These are phyloP conservation scores for Simplicillium sp. DNA, from an alignment of 2,329 filamentous ascomycete species.

Conservation along the genomic window DNA sequence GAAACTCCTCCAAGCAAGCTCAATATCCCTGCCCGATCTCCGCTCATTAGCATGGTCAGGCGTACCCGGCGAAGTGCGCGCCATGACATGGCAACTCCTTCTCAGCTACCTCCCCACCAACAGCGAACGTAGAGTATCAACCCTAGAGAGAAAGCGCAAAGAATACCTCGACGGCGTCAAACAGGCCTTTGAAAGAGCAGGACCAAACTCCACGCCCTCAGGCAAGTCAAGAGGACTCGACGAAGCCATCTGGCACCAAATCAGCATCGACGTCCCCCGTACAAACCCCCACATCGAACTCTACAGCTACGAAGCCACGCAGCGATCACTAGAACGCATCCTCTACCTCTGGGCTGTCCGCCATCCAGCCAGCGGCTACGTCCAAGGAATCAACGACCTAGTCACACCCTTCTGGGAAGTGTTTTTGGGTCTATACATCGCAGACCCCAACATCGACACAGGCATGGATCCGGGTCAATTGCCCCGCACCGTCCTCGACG, in stretches of 20 bases:
- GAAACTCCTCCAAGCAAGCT: conserved; percentile 83
- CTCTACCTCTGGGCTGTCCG: conserved; percentile 96
- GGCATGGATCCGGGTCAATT: conserved; percentile 97
- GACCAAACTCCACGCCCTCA: conserved; percentile 27
- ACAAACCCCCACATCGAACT: conserved; percentile 94
- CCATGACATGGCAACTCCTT: conserved; percentile 97
- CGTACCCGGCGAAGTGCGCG: conserved; percentile 86
- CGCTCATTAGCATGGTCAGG: conserved; percentile 88
- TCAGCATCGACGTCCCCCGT: conserved; percentile 93
- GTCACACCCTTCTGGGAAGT: conserved; percentile 98
- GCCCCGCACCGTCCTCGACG: conserved; percentile 82
- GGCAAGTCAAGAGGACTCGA: conserved; percentile 63
- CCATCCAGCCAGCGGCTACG: conserved; percentile 93
- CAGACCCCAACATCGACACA: conserved; percentile 82
- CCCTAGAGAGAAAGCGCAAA: conserved; percentile 86
- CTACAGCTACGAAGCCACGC: conserved; percentile 92
- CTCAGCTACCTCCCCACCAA: conserved; percentile 95
- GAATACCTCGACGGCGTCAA: conserved; percentile 91
- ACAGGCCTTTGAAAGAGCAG: conserved; percentile 59
- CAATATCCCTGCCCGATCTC: conserved; percentile 76
- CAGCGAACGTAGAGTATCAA: conserved; percentile 81
- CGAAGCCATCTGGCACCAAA: conserved; percentile 98
- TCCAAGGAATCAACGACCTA: conserved; percentile 96
- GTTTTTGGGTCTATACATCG: conserved; percentile 88
- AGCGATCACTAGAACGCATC: conserved; percentile 87